Base-by-base conservation (phyloP, 306 rosid species). In the Dryas drummondii region DNA sequence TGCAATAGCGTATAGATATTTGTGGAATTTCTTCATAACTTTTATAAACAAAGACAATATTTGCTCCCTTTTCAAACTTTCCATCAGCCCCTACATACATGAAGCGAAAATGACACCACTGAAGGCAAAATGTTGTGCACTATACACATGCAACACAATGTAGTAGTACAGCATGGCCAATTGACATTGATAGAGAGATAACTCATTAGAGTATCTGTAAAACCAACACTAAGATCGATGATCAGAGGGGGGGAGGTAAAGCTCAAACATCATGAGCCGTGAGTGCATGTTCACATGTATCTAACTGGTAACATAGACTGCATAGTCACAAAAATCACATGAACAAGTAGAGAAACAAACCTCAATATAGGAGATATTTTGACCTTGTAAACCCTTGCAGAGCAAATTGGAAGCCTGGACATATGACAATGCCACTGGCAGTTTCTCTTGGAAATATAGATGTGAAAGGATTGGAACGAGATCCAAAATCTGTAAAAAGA, bases 381-480 rank as follows among this genome's bases (percentile, higher is more conserved):
- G 91, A 70, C 72, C 82, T 83, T 91, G 98, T 82, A 94, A 78
- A 56, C 98, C 97, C n/a, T 82, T 90, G 82, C 97, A 94, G 64
- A 94, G 91, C 82, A 94, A 86, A 70, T 91, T 89, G 66, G 97
- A 91, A 72, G 96, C 91, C 87, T 90, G 96, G 68, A 81, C 85
- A 80, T 80, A 75, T 13, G 93, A 80, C 79, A 94, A 57, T 40
- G 93, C 79, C 73, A 94, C 93, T 14, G 93, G 97, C 82, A 94
- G 82, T 78, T 86, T 90, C 80, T 74, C 93, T 82, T 76, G 81
- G 83, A 91, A 90, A 87, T 83, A 94, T 19, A 90, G 80, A 78
- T 78, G 90, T 50, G 96, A 55, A 50, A 94, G 85, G 72, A 50
- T 81, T 15, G 92, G 93, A 79, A 88, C 97, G 66, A 94, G 80